Percentiles rank a stretch among this genome's conserved stretches.
phyloP scores from a whole-genome alignment of 106 monocot species.

The Phalaenopsis equestris region DNA sequence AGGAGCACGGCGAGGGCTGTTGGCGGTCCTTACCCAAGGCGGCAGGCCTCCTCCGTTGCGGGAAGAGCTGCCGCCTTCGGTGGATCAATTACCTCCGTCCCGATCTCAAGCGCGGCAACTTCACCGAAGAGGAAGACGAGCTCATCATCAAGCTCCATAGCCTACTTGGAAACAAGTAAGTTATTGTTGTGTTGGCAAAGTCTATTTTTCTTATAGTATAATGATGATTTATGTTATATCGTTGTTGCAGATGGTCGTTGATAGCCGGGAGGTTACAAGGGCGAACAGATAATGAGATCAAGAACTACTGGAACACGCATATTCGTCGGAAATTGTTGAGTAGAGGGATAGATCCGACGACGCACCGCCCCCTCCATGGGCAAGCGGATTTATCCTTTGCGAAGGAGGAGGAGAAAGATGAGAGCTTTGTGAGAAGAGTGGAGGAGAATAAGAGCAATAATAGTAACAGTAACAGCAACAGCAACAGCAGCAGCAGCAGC shows the following conservation, averaged over 20 bases:
- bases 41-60: slow-evolving; percentile 33
- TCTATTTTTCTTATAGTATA: no score
- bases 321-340: slow-evolving; percentile 64
- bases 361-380: slow-evolving; percentile 17
- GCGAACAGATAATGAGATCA: slow-evolving; percentile 80
- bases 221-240: neutral
- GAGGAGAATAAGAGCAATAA: no score
- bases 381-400: neutral
- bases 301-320: slow-evolving; percentile 85
- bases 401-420: neutral
- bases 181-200: no score
- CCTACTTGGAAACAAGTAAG: slow-evolving; percentile 35
- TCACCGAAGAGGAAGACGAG: slow-evolving; percentile 47
- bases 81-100: slow-evolving; percentile 46
- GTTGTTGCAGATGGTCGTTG: slow-evolving; percentile 54
- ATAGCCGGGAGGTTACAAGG: slow-evolving; percentile 80
- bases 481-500: no score
- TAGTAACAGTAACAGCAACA: no score
- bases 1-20: slow-evolving; percentile 47
- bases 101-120: slow-evolving; percentile 52
- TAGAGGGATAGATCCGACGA: slow-evolving; percentile 59
- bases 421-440: neutral
- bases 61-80: slow-evolving; percentile 43
- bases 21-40: slow-evolving; percentile 50
- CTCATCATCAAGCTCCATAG: slow-evolving; percentile 58